A percentile compares a stretch with the other conserved stretches of the same genome.
These are phyloP conservation scores for Sugiyamaella castrensis DNA, from an alignment of 1,139 yeast genomes.

Conservation along the genomic window DNA sequence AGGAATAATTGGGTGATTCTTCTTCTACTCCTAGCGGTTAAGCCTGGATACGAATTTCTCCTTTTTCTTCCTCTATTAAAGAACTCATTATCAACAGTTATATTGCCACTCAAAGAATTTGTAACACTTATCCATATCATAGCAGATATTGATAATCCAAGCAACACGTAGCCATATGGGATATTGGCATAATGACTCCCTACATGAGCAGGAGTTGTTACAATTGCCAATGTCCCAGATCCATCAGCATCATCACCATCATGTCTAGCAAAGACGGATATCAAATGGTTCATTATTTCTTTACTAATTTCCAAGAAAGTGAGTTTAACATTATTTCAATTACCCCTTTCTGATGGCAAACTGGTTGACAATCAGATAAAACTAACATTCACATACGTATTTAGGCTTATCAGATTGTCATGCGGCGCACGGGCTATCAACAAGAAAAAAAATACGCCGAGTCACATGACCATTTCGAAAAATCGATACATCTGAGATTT, in stretches of 20 bases:
- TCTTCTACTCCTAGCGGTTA: no score
- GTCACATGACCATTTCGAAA: no score
- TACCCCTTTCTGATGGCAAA: no score
- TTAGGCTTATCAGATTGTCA: background rate
- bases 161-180: slow-evolving; percentile 49
- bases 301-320: no score
- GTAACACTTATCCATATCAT: slow-evolving; percentile 14
- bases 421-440: background rate
- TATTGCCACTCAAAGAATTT: background rate
- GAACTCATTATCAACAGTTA: background rate
- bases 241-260: slow-evolving; percentile 40
- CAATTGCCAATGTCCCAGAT: slow-evolving; percentile 18
- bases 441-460: no score
- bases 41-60: background rate
- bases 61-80: slow-evolving; percentile 1
- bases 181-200: slow-evolving; percentile 39
- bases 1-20: slow-evolving; percentile 13
- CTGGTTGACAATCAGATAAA: no score
- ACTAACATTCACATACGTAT: background rate
- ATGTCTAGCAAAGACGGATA: slow-evolving; percentile 24
- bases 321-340: no score
- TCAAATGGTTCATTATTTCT: background rate
- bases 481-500: no score
- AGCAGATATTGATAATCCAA: slow-evolving; percentile 40
- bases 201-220: slow-evolving; percentile 25